Percentiles rank a stretch among this genome's conserved stretches.
phyloP scores from a whole-genome alignment of 345 rosid species.

The Angophora floribunda region DNA sequence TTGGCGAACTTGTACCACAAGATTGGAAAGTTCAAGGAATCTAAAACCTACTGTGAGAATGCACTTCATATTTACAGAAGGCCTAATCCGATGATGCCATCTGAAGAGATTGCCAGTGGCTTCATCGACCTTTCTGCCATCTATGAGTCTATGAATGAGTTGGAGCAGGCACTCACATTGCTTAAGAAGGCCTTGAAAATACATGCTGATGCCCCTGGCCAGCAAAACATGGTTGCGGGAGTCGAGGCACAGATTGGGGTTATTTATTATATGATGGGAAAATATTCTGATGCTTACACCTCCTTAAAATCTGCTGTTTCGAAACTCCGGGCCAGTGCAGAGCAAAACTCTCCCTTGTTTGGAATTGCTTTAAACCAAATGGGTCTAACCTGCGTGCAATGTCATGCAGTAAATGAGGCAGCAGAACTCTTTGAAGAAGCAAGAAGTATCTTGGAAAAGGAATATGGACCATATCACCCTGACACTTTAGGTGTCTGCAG shows the following conservation, averaged over 20 bases:
- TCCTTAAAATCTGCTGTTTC: conserved; percentile 57
- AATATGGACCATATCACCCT: conserved; percentile 76
- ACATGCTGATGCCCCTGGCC: conserved; percentile 44
- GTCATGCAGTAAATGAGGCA: conserved; percentile 62
- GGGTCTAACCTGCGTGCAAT: conserved; percentile 83
- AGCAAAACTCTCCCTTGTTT: conserved; percentile 66
- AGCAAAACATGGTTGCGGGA: conserved; percentile 72
- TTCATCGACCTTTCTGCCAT: conserved; percentile 74
- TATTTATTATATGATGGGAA: conserved; percentile 74
- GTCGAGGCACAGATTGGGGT: conserved; percentile 95
- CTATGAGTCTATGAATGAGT: conserved; percentile 69
- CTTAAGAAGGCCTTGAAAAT: conserved; percentile 64
- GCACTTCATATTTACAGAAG: conserved; percentile 62
- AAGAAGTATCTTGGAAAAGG: conserved; percentile 62
- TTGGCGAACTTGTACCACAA: conserved; percentile 77
- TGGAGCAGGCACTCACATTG: conserved; percentile 50
- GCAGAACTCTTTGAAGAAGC: conserved; percentile 89
- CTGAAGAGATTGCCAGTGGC: conserved; percentile 80
- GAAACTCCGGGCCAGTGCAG: conserved; percentile 73
- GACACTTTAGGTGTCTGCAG: conserved; percentile 84
- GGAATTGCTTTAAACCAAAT: conserved; percentile 82
- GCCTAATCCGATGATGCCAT: conserved; percentile 40
- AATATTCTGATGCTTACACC: conserved; percentile 51
- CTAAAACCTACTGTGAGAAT: conserved; percentile 72
- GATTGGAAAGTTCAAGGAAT: conserved; percentile 67